Evolutionary conservation across 2,329 filamentous ascomycete species (phyloP), one percentile per base, ranked within the genome.

Genomic region (Monosporascus sp.): DNA sequence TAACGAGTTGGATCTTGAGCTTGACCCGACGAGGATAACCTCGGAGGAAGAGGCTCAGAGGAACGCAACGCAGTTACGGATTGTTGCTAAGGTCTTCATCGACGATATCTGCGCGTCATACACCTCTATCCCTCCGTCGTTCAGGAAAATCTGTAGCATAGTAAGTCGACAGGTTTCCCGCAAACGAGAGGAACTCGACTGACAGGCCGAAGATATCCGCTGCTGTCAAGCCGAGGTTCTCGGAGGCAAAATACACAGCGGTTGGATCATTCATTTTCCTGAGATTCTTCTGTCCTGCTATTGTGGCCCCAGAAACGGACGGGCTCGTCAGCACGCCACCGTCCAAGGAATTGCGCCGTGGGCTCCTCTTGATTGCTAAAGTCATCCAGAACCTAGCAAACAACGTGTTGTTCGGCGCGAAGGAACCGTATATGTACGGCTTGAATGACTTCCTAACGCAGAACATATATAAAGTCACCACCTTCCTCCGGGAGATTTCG

Each of bases 341-440:
- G 6, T 84, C 84, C 1, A 87, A 87, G 65, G 84, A 87, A 61
- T 86, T 88, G 81, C 78, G 86, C 19, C 78, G 85, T 51, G 85
- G 85, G 4, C 73, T 88, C 6, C 74, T 88, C 31, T 75, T 88
- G 34, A 88, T 88, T 59, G 85, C 86, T 49, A 88, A 88, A 64
- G 81, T 88, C 54, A 81, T 88, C 22, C 86, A 88, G 61, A 88
- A 87, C 62, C 73, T 88, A 37, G 86, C 85, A 37, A 88, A 88
- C 61, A 88, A 88, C 54, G 85, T 88, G 27, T 73, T 88, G 1
- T 88, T 88, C 59, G 85, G 86, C 4, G 83, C 84, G 36, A 88
- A 88, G 66, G 85, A 88, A 64, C 82, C 84, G 3, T 88, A 87
- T 63, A 88, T 88, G 86, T 86, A 83, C 56, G 83, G 85, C 1